Evolutionary conservation across 305 asterid genomes (phyloP).

Genomic region (Fraxinus albicans): DNA sequence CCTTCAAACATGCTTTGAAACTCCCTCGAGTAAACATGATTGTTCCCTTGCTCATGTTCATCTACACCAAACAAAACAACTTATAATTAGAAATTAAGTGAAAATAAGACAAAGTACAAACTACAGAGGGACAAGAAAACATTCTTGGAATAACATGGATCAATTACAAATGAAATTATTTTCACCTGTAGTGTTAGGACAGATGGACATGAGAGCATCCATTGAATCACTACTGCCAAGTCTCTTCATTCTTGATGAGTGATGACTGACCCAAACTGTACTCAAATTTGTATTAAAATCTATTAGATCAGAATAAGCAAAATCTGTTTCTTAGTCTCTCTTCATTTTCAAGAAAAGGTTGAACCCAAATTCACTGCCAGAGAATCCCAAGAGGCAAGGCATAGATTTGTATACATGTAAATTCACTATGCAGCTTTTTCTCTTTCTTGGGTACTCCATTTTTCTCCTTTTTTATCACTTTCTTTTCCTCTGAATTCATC

Average conservation of each 20-base stretch:
- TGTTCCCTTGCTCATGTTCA: constrained; percentile 43
- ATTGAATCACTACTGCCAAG: constrained; percentile 67
- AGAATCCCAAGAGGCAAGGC: constrained; percentile 50
- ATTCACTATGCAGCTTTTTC: constrained; percentile 35
- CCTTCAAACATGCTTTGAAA: constrained; percentile 72
- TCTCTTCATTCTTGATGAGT: constrained; percentile 62
- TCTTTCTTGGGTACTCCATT: constrained; percentile 50
- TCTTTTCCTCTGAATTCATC: constrained; percentile 58
- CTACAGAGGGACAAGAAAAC: not conserved
- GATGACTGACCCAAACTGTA: not conserved
- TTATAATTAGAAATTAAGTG: not conserved
- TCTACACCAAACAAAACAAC: constrained; percentile 33
- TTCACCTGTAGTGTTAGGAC: constrained; percentile 83
- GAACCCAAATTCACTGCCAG: constrained; percentile 33
- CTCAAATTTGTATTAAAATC: not conserved
- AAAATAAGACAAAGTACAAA: not conserved
- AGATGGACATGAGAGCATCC: constrained; percentile 77
- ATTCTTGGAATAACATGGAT: not conserved
- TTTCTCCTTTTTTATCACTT: constrained; percentile 37
- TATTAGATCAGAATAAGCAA: constrained; percentile 3
- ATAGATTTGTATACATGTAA: constrained; percentile 58
- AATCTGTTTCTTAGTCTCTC: not conserved
- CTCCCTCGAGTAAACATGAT: constrained; percentile 50
- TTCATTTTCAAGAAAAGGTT: constrained; percentile 24
- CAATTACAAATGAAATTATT: not conserved